phyloP scores from a whole-genome alignment of 2,329 filamentous ascomycete species.

The Furcasterigmium furcatum region DNA sequence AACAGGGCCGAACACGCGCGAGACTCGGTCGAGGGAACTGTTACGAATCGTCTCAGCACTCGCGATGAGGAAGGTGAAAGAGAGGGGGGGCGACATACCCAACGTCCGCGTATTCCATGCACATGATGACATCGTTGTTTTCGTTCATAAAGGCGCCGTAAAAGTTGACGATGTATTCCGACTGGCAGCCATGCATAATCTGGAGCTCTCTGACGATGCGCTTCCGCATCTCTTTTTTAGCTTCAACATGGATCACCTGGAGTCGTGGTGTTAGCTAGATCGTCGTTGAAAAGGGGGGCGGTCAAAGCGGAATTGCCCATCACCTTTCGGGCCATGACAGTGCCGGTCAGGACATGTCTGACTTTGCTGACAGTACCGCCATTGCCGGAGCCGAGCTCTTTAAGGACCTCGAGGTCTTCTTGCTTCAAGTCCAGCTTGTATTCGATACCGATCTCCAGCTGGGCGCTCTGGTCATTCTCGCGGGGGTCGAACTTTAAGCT shows the following conservation, averaged over 20 bases:
- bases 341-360: conserved; percentile 88
- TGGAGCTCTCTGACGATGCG: conserved; percentile 95
- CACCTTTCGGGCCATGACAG: conserved; percentile 97
- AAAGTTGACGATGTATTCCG: conserved; percentile 94
- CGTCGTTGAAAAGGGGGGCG: not conserved
- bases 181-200: conserved; percentile 98
- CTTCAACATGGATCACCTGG: conserved; percentile 96
- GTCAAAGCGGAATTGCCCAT: not conserved
- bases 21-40: conserved; percentile 90
- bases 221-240: conserved; percentile 94
- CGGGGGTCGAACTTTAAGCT: conserved; percentile 57
- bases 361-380: conserved; percentile 98
- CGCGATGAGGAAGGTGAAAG: not conserved
- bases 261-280: not conserved
- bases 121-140: conserved; percentile 97
- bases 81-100: conserved; percentile 62
- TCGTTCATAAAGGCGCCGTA: conserved; percentile 97
- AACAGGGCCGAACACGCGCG: conserved; percentile 90
- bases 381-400: conserved; percentile 93
- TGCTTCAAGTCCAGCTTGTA: conserved; percentile 90
- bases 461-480: conserved; percentile 60
- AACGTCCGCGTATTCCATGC: conserved; percentile 99
- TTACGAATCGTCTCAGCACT: not conserved
- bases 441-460: conserved; percentile 93
- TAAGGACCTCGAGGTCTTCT: conserved; percentile 88